Percentiles rank a stretch among this genome's conserved stretches.
Conservation (phyloP, 805 yeast species). For the Starmerella vaccinii region DNA sequence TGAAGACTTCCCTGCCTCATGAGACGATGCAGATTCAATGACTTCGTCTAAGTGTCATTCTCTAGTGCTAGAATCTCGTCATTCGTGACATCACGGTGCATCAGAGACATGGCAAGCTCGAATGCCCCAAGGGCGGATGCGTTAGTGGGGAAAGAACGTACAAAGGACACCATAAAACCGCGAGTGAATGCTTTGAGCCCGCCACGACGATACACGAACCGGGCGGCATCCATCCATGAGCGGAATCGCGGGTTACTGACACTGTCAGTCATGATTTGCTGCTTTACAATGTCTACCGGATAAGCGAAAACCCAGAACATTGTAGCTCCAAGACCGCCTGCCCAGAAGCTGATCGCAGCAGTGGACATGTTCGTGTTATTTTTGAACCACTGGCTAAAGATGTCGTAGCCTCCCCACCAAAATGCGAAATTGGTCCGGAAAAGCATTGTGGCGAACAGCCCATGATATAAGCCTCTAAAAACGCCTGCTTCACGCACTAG, state of each 20-base stretch:
- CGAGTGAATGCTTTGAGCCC: constrained; percentile 66
- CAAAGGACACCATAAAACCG: constrained; percentile 70
- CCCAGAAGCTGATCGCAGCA: constrained; percentile 76
- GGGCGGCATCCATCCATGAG: constrained; percentile 62
- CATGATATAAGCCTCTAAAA: constrained; percentile 60
- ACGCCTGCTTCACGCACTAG: constrained; percentile 46
- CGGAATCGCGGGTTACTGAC: constrained; percentile 61
- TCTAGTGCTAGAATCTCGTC: constrained; percentile 9
- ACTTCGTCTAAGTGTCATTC: neutral
- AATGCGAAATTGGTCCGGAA: constrained; percentile 78
- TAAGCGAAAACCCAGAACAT: constrained; percentile 82
- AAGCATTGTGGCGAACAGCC: constrained; percentile 73
- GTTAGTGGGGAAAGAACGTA: constrained; percentile 82
- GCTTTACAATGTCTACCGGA: constrained; percentile 82
- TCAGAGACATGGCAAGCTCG: constrained; percentile 56
- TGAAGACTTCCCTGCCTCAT: neutral
- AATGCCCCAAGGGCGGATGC: constrained; percentile 88
- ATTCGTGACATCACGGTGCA: constrained; percentile 6
- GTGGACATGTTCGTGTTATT: constrained; percentile 54
- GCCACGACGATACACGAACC: constrained; percentile 45
- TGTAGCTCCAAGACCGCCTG: constrained; percentile 75
- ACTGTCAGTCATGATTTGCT: constrained; percentile 70
- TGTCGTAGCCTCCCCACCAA: constrained; percentile 91
- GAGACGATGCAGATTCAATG: neutral
- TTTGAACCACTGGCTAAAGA: constrained; percentile 60